Evolutionary conservation across 139 green algal species (phyloP).

Genomic region (Deuterostichococcus epilithicus): DNA sequence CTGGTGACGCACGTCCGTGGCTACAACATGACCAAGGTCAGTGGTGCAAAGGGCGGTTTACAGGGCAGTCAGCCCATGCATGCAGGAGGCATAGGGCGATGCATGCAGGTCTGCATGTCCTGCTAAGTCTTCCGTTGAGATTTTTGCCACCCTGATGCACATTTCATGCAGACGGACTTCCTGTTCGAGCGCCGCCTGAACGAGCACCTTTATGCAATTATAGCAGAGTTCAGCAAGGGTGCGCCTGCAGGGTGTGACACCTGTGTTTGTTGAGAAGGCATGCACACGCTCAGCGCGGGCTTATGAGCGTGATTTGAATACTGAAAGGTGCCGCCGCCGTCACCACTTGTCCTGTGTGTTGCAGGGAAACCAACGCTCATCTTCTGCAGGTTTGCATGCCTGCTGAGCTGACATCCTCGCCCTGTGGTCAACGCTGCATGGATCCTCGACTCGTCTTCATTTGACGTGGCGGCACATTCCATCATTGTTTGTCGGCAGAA

Average conservation of each 20-base stretch:
- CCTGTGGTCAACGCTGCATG: neutral
- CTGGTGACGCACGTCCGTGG: constrained; percentile 75
- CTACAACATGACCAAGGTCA: constrained; percentile 59
- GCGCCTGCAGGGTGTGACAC: neutral
- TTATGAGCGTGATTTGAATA: no score
- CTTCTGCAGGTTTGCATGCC: constrained; percentile 77
- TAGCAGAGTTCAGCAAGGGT: constrained; percentile 61
- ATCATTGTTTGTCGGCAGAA: neutral
- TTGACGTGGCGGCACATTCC: neutral
- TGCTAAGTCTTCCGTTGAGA: constrained; percentile 55
- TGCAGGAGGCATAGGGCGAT: no score
- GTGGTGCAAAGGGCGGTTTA: neutral
- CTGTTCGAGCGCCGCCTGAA: constrained; percentile 81
- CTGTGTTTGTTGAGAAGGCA: neutral
- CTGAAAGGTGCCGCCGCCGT: no score
- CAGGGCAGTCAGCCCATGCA: no score
- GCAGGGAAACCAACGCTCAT: constrained; percentile 73
- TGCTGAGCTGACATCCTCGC: neutral
- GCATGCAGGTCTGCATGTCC: constrained; percentile 29
- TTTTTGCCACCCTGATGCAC: constrained; percentile 9
- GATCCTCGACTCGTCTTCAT: neutral
- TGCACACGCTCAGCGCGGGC: no score
- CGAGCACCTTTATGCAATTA: constrained; percentile 59
- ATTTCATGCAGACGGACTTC: constrained; percentile 48
- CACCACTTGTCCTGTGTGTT: no score